Conservation (phyloP, 1,139 yeast species). For the Candida tropicalis region DNA sequence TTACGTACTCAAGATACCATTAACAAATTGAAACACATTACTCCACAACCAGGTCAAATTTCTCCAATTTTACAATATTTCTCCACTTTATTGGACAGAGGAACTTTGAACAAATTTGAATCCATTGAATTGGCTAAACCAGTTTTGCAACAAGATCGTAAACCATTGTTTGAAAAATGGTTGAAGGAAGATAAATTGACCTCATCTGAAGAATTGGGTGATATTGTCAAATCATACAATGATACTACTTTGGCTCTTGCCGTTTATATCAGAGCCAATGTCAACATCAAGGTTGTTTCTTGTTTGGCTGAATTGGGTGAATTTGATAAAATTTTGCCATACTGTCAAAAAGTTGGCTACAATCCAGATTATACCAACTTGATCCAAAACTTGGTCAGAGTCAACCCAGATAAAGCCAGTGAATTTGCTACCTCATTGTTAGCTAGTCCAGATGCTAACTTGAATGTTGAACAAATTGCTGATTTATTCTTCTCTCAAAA, state of each 20-base stretch:
- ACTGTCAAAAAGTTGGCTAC: conserved; percentile 86
- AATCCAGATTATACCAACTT: conserved; percentile 89
- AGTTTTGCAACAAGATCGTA: conserved; percentile 93
- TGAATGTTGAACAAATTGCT: conserved; percentile 84
- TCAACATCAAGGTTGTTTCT: conserved; percentile 88
- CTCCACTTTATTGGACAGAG: conserved; percentile 89
- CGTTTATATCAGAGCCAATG: conserved; percentile 83
- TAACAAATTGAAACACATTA: conserved; percentile 86
- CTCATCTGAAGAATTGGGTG: conserved; percentile 95
- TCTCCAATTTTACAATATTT: conserved; percentile 94
- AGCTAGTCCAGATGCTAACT: conserved; percentile 59
- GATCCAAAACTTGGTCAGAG: conserved; percentile 87
- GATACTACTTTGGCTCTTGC: conserved; percentile 88
- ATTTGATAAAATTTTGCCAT: conserved; percentile 93
- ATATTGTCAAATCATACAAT: conserved; percentile 79
- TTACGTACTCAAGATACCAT: conserved; percentile 95
- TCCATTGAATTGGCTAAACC: conserved; percentile 95
- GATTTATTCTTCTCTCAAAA: conserved; percentile 95
- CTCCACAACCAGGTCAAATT: conserved; percentile 94
- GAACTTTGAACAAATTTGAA: conserved; percentile 90
- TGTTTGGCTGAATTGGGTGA: conserved; percentile 95
- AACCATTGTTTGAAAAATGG: conserved; percentile 94
- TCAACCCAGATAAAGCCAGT: conserved; percentile 96
- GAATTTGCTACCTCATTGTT: conserved; percentile 92
- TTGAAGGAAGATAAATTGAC: conserved; percentile 92